phyloP scores from a whole-genome alignment of 139 green algal species.

The Chlorella sp. region DNA sequence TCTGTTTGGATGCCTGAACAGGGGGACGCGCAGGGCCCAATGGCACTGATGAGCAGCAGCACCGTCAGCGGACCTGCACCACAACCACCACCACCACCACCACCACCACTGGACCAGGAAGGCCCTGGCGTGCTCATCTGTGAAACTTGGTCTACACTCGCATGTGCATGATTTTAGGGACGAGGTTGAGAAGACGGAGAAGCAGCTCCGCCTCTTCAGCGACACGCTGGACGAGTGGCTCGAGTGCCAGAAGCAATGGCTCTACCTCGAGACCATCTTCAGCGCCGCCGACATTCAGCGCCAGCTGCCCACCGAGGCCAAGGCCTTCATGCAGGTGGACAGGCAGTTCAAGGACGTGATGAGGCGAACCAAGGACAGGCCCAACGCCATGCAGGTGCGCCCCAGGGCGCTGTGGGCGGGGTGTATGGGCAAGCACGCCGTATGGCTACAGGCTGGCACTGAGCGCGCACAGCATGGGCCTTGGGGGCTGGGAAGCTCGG shows the following conservation, averaged over 20 bases:
- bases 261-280: conserved; percentile 79
- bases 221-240: conserved; percentile 60
- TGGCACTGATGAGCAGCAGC: too few relatives aligned
- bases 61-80: too few relatives aligned
- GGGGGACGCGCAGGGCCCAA: too few relatives aligned
- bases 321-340: conserved; percentile 51
- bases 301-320: conserved; percentile 61
- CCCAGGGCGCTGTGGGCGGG: too few relatives aligned
- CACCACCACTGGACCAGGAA: background rate
- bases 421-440: too few relatives aligned
- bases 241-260: conserved; percentile 66
- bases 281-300: conserved; percentile 72
- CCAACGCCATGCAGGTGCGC: conserved; percentile 51
- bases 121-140: too few relatives aligned
- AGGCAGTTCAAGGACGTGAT: conserved; percentile 73
- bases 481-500: too few relatives aligned
- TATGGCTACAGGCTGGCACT: too few relatives aligned
- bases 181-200: conserved; percentile 66
- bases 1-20: too few relatives aligned
- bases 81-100: background rate
- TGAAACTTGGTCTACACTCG: background rate
- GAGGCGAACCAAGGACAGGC: conserved; percentile 50
- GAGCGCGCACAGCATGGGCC: too few relatives aligned
- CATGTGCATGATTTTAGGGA: conserved; percentile 11
- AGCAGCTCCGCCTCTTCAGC: conserved; percentile 48